These are phyloP conservation scores for Viridothelium virens DNA, from an alignment of 495 filamentous ascomycete species.

Conservation along the genomic window DNA sequence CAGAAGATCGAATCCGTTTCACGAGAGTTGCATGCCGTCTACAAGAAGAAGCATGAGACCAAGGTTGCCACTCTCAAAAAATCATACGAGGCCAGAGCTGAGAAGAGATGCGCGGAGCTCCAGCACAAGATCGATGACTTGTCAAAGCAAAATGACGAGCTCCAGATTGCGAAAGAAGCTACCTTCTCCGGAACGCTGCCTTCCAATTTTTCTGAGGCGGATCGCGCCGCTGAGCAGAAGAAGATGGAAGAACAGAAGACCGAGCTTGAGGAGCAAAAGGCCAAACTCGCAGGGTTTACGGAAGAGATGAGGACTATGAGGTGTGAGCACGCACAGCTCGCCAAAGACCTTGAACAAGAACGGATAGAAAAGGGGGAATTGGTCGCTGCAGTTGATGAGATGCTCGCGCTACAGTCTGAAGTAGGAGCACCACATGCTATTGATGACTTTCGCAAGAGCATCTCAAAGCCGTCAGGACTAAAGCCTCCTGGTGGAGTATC, in stretches of 20 bases:
- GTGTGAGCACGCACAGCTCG: slow-evolving; percentile 55
- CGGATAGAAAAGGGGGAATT: slow-evolving; percentile 88
- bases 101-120: slow-evolving; percentile 71
- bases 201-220: slow-evolving; percentile 28
- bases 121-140: slow-evolving; percentile 61
- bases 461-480: slow-evolving; percentile 32
- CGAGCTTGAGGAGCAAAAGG: slow-evolving; percentile 47
- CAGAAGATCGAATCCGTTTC: slow-evolving; percentile 88
- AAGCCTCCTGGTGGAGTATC: slow-evolving; percentile 27
- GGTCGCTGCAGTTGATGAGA: slow-evolving; percentile 84
- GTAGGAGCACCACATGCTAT: slow-evolving; percentile 22
- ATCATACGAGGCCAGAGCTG: slow-evolving; percentile 82
- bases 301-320: slow-evolving; percentile 59
- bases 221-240: slow-evolving; percentile 42
- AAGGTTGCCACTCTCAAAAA: slow-evolving; percentile 94
- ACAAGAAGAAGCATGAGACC: slow-evolving; percentile 92
- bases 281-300: slow-evolving; percentile 58
- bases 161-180: slow-evolving; percentile 55
- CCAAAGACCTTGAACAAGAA: slow-evolving; percentile 62
- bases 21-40: slow-evolving; percentile 81
- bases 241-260: slow-evolving; percentile 45
- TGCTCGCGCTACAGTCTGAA: slow-evolving; percentile 52
- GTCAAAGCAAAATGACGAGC: slow-evolving; percentile 62
- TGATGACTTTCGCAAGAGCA: slow-evolving; percentile 34
- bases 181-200: slow-evolving; percentile 53